A percentile compares a stretch with the other conserved stretches of the same genome.
phyloP scores from a whole-genome alignment of 2,329 filamentous ascomycete species.

The Chrysoporthe puriensis region DNA sequence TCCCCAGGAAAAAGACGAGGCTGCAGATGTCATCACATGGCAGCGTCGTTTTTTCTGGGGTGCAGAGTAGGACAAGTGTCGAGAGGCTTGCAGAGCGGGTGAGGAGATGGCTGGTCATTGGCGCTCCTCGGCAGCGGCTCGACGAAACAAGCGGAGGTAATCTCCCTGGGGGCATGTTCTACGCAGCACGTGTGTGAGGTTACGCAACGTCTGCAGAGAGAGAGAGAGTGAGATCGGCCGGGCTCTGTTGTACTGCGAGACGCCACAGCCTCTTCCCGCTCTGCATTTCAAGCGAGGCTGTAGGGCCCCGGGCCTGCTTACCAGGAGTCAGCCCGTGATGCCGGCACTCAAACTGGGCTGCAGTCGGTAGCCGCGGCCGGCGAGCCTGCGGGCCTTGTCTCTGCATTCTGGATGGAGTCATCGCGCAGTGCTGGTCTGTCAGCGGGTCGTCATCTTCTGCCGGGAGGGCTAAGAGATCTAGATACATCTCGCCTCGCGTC shows the following conservation, averaged over 20 bases:
- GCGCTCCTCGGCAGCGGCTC: not conserved
- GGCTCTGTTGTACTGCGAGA: not conserved
- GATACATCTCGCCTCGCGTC: not conserved
- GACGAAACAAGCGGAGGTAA: not conserved
- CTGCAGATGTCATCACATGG: constrained; percentile 17
- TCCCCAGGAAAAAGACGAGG: not conserved
- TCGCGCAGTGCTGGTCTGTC: not conserved
- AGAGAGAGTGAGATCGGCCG: not conserved
- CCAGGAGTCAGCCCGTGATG: not conserved
- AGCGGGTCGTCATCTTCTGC: not conserved
- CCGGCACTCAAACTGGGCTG: not conserved
- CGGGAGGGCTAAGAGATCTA: not conserved
- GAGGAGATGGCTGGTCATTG: not conserved
- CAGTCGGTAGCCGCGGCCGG: not conserved
- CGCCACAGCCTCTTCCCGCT: not conserved
- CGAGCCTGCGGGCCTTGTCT: not conserved
- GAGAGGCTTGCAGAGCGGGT: not conserved
- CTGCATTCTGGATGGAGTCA: not conserved
- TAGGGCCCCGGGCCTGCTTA: not conserved
- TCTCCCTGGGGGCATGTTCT: not conserved
- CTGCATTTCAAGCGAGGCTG: not conserved
- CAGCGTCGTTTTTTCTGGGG: constrained; percentile 16
- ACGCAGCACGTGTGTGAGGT: not conserved
- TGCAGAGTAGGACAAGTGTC: constrained; percentile 4
- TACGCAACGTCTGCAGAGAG: not conserved